Base-by-base conservation (phyloP, 345 rosid genomes). In the Zanthoxylum bungeanum region DNA sequence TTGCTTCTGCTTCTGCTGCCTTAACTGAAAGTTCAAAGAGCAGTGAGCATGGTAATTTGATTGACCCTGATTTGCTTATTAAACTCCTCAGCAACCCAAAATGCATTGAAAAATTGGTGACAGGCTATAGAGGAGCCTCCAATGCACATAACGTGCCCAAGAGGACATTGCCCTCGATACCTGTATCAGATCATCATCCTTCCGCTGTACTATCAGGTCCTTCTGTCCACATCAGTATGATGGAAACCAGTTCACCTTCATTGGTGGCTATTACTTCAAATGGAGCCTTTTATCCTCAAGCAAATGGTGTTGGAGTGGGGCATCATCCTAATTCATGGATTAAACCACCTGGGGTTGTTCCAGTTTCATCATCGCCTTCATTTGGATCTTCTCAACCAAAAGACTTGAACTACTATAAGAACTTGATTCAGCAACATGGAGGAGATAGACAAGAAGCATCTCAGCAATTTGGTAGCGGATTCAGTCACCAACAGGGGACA, bases 371-470 rank as follows among this genome's bases (percentile, higher is more conserved):
- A 16, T 78, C 79, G 0, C 71, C 85, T 19, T 68, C 85, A 47
- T 75, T 61, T 5, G 87, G 85, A 40, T 73, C n/a, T n/a, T n/a
- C n/a, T n/a, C n/a, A n/a, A n/a, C n/a, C n/a, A n/a, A n/a, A n/a
- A n/a, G n/a, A n/a, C 66, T 40, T 91, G 60, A 90, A 79, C 77
- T 95, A 95, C 74, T 95, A 89, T 69, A 95, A 95, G 82, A 92
- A 81, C 88, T 76, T 95, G 88, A 92, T 95, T 77, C 98, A 95
- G 85, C 96, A 91, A 60, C 99, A 95, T 74, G 99, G 99, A 47
- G 99, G 84, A 22, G 99, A 95, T 60, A 87, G 92, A 78, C 92
- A 83, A 69, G 97, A 90, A 68, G 73, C 76, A 24, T 63, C 84
- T n/a, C 90, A 82, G 69, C 93, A 79, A 57, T 81, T 77, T 56